Percentiles rank a stretch among this genome's conserved stretches.
These are phyloP conservation scores for Arabidopsis hybrid DNA, from an alignment of 441 rosid species.

Conservation along the genomic window DNA sequence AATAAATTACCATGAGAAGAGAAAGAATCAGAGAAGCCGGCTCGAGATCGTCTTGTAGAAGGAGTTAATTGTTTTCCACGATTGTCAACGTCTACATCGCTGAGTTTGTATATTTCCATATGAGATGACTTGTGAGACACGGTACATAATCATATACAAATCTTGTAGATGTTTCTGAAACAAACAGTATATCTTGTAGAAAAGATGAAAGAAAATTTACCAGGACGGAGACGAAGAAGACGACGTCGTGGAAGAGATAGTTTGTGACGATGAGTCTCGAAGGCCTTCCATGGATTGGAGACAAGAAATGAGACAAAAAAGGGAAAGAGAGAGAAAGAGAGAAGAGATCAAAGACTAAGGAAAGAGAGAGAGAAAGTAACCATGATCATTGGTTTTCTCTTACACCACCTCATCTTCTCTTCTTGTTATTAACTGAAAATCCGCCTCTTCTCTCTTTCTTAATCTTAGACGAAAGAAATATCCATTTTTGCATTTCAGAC, in stretches of 20 bases:
- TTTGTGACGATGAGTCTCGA: conserved; percentile 40
- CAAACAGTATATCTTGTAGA: not conserved
- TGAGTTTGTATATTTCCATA: not conserved
- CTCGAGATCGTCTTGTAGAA: conserved; percentile 51
- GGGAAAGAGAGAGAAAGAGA: conserved; percentile 8
- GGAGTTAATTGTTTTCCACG: conserved; percentile 41
- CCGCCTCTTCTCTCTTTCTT: conserved; percentile 33
- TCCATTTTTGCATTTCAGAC: conserved; percentile 16
- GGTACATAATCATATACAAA: conserved; percentile 4
- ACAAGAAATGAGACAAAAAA: conserved; percentile 22
- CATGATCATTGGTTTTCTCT: conserved; percentile 33
- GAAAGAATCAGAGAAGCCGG: conserved; percentile 60
- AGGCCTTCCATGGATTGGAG: conserved; percentile 41
- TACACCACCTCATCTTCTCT: conserved; percentile 36
- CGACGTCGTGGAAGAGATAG: conserved; percentile 42
- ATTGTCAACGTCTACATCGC: conserved; percentile 40
- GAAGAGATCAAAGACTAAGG: conserved; percentile 30
- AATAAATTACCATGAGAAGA: conserved; percentile 55
- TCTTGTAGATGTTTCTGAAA: not conserved
- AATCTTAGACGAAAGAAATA: conserved; percentile 19
- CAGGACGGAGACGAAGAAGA: conserved; percentile 42
- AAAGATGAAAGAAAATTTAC: not conserved
- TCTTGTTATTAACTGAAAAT: conserved; percentile 33
- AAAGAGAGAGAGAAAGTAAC: conserved; percentile 32
- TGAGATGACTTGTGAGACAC: conserved; percentile 14